These are phyloP conservation scores for Speleostelium caveatum DNA, from an alignment of 78 protist species.

Conservation along the genomic window DNA sequence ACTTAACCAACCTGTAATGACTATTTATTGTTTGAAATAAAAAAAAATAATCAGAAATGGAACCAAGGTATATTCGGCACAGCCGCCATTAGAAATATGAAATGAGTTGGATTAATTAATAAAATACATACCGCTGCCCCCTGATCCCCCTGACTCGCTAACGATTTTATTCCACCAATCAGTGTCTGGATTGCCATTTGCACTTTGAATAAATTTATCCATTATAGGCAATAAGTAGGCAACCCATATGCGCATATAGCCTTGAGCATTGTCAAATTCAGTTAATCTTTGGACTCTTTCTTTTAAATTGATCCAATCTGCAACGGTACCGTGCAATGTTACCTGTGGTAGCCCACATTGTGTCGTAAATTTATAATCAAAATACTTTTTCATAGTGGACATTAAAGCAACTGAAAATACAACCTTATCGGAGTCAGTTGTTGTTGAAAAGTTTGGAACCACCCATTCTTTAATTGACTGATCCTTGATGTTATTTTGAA, in stretches of 20 bases:
- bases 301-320: slow-evolving; percentile 21
- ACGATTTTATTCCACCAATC: slow-evolving; percentile 66
- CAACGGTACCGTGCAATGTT: slow-evolving; percentile 8
- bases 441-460: slow-evolving; percentile 53
- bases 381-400: slow-evolving; percentile 64
- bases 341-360: slow-evolving; percentile 57
- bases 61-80: no score
- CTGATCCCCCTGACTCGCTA: slow-evolving; percentile 16
- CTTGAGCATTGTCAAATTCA: slow-evolving; percentile 13
- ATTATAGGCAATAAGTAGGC: slow-evolving; percentile 10
- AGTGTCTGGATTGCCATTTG: slow-evolving; percentile 18
- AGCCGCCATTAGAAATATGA: neutral
- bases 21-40: no score
- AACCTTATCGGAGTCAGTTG: slow-evolving; percentile 45
- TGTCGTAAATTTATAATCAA: slow-evolving; percentile 12
- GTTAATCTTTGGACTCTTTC: slow-evolving; percentile 14
- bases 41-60: no score
- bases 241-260: slow-evolving; percentile 46
- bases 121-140: slow-evolving; percentile 4
- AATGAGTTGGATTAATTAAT: slow-evolving; percentile 23
- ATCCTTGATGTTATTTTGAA: slow-evolving; percentile 22
- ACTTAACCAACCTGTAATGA: no score
- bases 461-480: slow-evolving; percentile 32
- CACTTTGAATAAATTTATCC: slow-evolving; percentile 42
- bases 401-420: slow-evolving; percentile 42